Evolutionary conservation across 2,329 filamentous ascomycete species (phyloP), one percentile per base, ranked within the genome.

Genomic region (Leptographium flavum): DNA sequence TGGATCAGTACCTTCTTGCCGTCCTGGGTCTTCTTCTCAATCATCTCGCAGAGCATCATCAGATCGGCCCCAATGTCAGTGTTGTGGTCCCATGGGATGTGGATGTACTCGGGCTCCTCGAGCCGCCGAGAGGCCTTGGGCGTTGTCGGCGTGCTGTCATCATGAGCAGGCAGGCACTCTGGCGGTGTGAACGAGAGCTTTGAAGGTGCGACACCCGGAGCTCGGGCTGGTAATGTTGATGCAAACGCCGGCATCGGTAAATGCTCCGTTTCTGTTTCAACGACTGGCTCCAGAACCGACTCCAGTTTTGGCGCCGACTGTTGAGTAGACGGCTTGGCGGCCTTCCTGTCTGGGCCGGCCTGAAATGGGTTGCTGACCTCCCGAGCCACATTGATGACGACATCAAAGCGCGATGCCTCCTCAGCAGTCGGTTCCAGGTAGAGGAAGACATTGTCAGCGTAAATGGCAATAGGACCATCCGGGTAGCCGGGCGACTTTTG

Each of bases 71-170:
- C 78, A 53, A 93, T 90, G 48, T 92, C 83, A 0, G 84, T 90
- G 61, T 90, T 88, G 63, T 92, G 85, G 49, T 92, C 85, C 85
- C 85, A 92, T 2, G 78, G 81, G 55, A 92, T 81, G 58, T 93
- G 85, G 15, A 92, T 84, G 55, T 93, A 93, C 59, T 93, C 85
- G 1, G 85, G 85, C 39, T 74, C 64, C 42, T 67, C 71, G 8
- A 52, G 19, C 2, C 28, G 22, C 32, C 60, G 60, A 2, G 59
- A 58, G 13, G 74, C 70, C 57, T 73, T 78, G 3, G 76, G 74
- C 0, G 73, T 76, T 1, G 74, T 76, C 5, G 76, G 74, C 1
- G 71, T 73, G 33, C 54, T 54, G 2, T 60, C 56, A 11, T 62
- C 62, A 6, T 67, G 44, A 14, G 14, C 25, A 3, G 45, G 9